phyloP scores from a whole-genome alignment of 768 basidiomycete genomes.

The Leccinum fibrillosum region DNA sequence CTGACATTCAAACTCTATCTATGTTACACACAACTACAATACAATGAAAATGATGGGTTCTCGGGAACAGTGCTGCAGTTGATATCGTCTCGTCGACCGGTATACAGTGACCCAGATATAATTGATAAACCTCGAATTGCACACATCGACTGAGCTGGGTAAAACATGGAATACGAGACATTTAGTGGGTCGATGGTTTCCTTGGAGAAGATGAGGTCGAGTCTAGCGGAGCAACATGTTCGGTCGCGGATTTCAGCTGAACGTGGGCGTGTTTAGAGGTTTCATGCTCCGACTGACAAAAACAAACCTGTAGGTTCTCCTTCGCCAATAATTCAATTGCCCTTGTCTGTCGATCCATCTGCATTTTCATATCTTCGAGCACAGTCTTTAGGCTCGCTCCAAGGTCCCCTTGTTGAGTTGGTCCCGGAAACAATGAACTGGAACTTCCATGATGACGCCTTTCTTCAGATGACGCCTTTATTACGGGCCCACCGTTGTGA shows the following conservation, averaged over 20 bases:
- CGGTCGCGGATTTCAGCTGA: slow-evolving; percentile 18
- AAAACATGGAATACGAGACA: background rate
- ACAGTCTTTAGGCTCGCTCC: slow-evolving; percentile 31
- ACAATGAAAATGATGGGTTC: slow-evolving; percentile 6
- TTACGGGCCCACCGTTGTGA: slow-evolving; percentile 5
- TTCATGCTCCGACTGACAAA: background rate
- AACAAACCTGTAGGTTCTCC: slow-evolving; percentile 46
- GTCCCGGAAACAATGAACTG: slow-evolving; percentile 11
- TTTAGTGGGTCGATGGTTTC: slow-evolving; percentile 14
- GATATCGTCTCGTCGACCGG: background rate
- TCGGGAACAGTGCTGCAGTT: background rate
- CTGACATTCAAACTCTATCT: background rate
- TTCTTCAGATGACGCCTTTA: slow-evolving; percentile 11
- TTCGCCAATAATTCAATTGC: slow-evolving; percentile 41
- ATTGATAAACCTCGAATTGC: background rate
- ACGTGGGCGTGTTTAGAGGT: slow-evolving; percentile 4
- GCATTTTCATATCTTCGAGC: slow-evolving; percentile 44
- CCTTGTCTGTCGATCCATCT: slow-evolving; percentile 47
- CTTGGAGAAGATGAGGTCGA: slow-evolving; percentile 10
- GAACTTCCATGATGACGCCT: slow-evolving; percentile 9
- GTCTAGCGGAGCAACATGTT: slow-evolving; percentile 13
- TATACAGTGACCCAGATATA: background rate
- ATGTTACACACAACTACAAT: background rate
- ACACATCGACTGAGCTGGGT: background rate
- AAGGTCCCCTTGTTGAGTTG: slow-evolving; percentile 18